Percentiles rank a stretch among this genome's conserved stretches.
Conservation (phyloP, 2,329 filamentous ascomycete genomes). For the Arthrobotrys musiformis region DNA sequence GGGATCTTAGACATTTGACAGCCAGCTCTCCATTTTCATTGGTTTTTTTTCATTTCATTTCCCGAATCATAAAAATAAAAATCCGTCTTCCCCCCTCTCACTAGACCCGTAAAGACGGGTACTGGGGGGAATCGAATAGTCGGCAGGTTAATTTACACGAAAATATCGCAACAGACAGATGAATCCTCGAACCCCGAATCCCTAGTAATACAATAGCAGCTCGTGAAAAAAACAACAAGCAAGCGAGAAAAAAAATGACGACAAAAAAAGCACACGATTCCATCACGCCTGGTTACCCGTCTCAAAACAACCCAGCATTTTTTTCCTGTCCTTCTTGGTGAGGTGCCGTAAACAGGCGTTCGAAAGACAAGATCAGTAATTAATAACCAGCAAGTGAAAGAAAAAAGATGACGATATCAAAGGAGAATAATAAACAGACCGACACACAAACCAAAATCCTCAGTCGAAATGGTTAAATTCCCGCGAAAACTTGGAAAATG, state of each 20-base stretch:
- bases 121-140: not conserved
- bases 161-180: conserved; percentile 4
- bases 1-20: conserved; percentile 7
- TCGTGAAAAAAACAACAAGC: not conserved
- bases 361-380: not conserved
- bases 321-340: not conserved
- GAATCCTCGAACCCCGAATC: not conserved
- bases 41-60: not conserved
- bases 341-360: not conserved
- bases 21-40: not conserved
- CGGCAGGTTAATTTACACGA: conserved; percentile 5
- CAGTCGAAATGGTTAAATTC: not conserved
- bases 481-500: not conserved
- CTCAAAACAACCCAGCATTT: not conserved
- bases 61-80: not conserved
- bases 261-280: not conserved
- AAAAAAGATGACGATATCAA: not conserved
- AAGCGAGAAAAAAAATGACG: not conserved
- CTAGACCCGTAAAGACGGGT: not conserved
- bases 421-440: not conserved
- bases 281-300: conserved; percentile 9
- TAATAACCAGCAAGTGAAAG: not conserved
- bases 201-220: conserved; percentile 1
- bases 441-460: not conserved
- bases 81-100: too few relatives aligned